Evolutionary conservation across 352 stramenopile species (phyloP), one percentile per base, ranked within the genome.

Genomic region (Aphanomyces stellatus): DNA sequence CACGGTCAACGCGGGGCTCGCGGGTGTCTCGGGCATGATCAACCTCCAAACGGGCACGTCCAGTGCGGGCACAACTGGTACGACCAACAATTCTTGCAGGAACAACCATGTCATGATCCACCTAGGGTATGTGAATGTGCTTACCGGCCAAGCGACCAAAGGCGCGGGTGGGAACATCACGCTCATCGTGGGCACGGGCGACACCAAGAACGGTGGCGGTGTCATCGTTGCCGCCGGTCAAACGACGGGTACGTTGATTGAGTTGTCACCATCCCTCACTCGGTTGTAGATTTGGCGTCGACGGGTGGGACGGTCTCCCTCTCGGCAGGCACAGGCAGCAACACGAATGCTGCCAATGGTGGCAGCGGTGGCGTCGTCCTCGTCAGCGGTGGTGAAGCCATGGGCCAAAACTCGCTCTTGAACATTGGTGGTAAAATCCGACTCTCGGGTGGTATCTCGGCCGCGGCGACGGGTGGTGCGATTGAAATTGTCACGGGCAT

Each of bases 221-320:
- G 75, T 75, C 48, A 88, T 87, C 51, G 41, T 88, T 27, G 82
- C 77, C 62, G 83, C 83, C 65, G 83, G 83, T n/a, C 77, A 91
- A 71, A 77, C 74, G 41, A 84, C 72, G 35, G 82, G 80, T 89
- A 73, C 51, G 72, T 61, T 57, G n/a, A 51, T 35, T 43, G 0
- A 17, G 17, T 34, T 33, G 34, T 22, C 31, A 34, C 2, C 31
- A 27, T 64, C 6, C n/a, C n/a, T 24, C 15, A 48, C 22, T n/a
- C 40, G 22, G 5, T 31, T 74, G 31, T 42, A 88, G 80, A 74
- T 65, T 48, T 27, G 51, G 69, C 49, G 24, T 65, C 69, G 51
- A 60, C 69, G 19, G 82, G 82, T 53, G 81, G 83, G 43, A 78
- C 68, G 25, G 67, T 90, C 8, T 75, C 70, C 2, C 30, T 91